Percentiles rank a stretch among this genome's conserved stretches.
These are phyloP conservation scores for Lobosporangium transversale DNA, from an alignment of 192 early-diverging fungal species.

Conservation along the genomic window DNA sequence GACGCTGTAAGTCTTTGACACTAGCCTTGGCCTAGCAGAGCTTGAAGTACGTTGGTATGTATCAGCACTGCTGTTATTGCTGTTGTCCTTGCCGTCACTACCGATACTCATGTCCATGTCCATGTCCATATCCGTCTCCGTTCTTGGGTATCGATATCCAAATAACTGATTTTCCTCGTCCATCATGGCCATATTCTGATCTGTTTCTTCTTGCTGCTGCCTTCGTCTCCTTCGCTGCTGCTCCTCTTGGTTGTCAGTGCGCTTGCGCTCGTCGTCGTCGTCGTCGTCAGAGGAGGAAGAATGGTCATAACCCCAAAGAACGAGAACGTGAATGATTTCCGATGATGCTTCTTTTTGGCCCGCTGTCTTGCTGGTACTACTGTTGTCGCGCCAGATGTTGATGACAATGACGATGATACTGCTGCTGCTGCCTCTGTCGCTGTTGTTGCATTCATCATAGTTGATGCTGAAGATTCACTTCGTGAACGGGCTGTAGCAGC, in stretches of 20 bases:
- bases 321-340: slow-evolving; percentile 37
- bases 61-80: too few relatives aligned
- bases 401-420: too few relatives aligned
- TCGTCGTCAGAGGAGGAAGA: slow-evolving; percentile 2
- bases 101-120: too few relatives aligned
- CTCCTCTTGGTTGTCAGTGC: neutral
- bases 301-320: slow-evolving; percentile 28
- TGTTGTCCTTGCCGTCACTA: too few relatives aligned
- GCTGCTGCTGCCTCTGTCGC: too few relatives aligned
- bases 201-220: slow-evolving; percentile 5
- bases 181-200: slow-evolving; percentile 27
- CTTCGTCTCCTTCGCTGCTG: slow-evolving; percentile 1
- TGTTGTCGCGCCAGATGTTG: too few relatives aligned
- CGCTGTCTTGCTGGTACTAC: too few relatives aligned
- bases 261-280: slow-evolving; percentile 3
- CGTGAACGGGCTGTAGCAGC: slow-evolving; percentile 15
- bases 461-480: slow-evolving; percentile 5
- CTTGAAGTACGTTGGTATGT: too few relatives aligned
- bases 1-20: neutral
- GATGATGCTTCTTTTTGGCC: slow-evolving; percentile 25
- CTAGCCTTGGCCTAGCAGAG: neutral
- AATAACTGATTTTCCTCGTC: slow-evolving; percentile 33
- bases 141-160: slow-evolving; percentile 20
- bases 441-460: too few relatives aligned
- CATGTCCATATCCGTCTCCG: neutral